Base-by-base conservation (phyloP, 208 protist species). In the Trypanosoma boissoni region DNA sequence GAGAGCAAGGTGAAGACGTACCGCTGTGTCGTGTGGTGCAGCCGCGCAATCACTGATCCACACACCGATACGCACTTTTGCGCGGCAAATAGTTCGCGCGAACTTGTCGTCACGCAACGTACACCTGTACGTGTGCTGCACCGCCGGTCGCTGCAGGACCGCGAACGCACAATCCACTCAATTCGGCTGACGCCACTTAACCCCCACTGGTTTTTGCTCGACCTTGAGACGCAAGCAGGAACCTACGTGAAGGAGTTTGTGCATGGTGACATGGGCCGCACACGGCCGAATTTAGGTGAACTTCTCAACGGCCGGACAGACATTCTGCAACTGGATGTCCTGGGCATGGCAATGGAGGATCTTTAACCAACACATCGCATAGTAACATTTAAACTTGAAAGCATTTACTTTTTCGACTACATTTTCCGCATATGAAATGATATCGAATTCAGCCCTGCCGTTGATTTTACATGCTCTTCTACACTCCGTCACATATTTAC, bases 221-320 rank as follows among this genome's bases (percentile, higher is more conserved):
- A 97, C 43, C 56, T 98, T 12, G 86, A 86, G 62, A 97, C 95
- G 1, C 80, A 94, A 68, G 96, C 96, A 1, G 97, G 97, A 10
- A 98, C 96, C 3, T 99, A 99, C 72, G 91, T 99, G 52, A 99
- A 99, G 75, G 97, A 99, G 81, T 99, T 99, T 83, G 94, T 98
- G 20, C 92, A 99, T 63, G 94, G 96, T 18, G 98, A 99, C 63
- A 80, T 97, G 61, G 97, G 96, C 14, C 78, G 97, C 37, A 99
- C 97, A 5, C 59, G 46, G 8, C 96, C 97, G 20, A 80, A 78
- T 56, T 50, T 98, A 12, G 87, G 86, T 16, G 67, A 58, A 23
- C 52, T 98, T 53, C 73, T 99, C 18, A 69, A 76, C 43, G 72
- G 72, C 24, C 64, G 78, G 9, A 83, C 79, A 26, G 88, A 95